Percentiles rank a stretch among this genome's conserved stretches.
Conservation (phyloP, 176 grass and related monocot genomes). For the Aegilops longissima region DNA sequence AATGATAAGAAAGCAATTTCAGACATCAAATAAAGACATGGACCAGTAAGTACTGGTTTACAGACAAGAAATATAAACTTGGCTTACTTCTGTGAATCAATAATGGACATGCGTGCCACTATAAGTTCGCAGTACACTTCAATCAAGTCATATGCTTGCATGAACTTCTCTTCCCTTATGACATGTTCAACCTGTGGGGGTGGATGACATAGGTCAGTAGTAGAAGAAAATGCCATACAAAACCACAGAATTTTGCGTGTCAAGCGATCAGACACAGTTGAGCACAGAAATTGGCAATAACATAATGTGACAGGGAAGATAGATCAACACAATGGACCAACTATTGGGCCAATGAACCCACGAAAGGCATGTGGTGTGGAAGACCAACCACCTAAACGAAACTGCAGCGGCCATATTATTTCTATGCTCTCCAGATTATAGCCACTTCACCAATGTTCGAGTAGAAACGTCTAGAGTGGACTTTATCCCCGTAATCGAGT, state of each 20-base stretch:
- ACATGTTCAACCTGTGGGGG: constrained; percentile 88
- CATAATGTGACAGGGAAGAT: too few relatives aligned
- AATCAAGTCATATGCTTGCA: constrained; percentile 87
- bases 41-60: background rate
- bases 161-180: constrained; percentile 93
- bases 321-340: too few relatives aligned
- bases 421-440: too few relatives aligned
- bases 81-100: constrained; percentile 90
- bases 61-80: constrained; percentile 15
- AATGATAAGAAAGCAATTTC: background rate
- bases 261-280: background rate
- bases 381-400: too few relatives aligned
- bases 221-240: background rate
- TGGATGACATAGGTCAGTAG: background rate
- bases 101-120: constrained; percentile 82
- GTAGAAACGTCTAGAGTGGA: too few relatives aligned
- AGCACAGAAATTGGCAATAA: too few relatives aligned
- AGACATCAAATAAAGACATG: constrained; percentile 8
- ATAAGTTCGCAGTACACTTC: constrained; percentile 96
- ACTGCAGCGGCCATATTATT: too few relatives aligned
- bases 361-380: too few relatives aligned
- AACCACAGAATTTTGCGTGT: background rate
- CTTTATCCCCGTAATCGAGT: too few relatives aligned
- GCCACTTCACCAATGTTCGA: too few relatives aligned
- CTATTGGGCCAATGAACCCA: too few relatives aligned